Evolutionary conservation across 352 stramenopile genomes (phyloP).

Genomic region (Globisporangium camurandrum): DNA sequence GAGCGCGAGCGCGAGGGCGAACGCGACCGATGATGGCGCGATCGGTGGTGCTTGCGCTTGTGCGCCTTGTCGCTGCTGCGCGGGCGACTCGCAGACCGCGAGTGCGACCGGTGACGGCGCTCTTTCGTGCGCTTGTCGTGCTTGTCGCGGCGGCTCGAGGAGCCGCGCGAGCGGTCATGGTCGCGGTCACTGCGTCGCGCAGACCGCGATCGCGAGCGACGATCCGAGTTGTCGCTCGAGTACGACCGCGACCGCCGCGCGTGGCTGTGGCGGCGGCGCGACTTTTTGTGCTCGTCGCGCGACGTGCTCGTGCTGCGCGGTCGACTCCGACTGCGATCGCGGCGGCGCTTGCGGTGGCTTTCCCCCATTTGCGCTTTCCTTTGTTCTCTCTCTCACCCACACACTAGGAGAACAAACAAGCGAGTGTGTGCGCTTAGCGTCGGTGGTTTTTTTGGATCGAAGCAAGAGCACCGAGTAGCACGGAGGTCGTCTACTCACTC

Average conservation of each 20-base stretch:
- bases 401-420: background rate
- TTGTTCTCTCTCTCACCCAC: too few species aligned
- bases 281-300: conserved; percentile 16
- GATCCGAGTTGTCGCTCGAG: conserved; percentile 23
- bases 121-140: conserved; percentile 11
- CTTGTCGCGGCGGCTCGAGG: conserved; percentile 8
- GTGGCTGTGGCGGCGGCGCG: conserved; percentile 16
- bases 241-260: conserved; percentile 19
- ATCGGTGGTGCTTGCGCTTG: conserved; percentile 14
- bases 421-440: background rate
- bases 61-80: conserved; percentile 19
- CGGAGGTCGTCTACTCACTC: too few species aligned
- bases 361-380: too few species aligned
- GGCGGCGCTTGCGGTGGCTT: conserved; percentile 26
- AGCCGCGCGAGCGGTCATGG: conserved; percentile 5
- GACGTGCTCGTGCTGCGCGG: conserved; percentile 12
- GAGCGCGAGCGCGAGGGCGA: conserved; percentile 12
- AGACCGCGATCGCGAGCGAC: conserved; percentile 33
- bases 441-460: too few species aligned
- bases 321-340: conserved; percentile 13
- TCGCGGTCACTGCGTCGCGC: conserved; percentile 3
- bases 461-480: too few species aligned
- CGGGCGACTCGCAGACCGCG: conserved; percentile 7
- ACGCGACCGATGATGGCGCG: conserved; percentile 5
- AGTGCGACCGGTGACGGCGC: conserved; percentile 10